Base-by-base conservation (phyloP, 1,284 basidiomycete genomes). In the Psilocybe mexicana region DNA sequence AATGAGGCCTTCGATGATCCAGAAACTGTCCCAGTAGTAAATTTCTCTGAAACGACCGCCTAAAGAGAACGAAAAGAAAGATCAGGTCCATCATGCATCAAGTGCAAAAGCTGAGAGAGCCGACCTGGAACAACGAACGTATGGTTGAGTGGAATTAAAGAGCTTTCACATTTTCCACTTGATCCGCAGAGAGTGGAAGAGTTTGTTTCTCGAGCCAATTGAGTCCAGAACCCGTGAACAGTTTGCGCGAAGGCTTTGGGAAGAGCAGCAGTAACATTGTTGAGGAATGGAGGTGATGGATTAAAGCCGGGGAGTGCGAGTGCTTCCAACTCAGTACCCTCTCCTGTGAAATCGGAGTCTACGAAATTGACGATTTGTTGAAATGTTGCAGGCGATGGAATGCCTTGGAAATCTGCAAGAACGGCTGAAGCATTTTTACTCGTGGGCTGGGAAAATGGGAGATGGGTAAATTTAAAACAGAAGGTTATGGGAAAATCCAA, bases 91-190 rank as follows among this genome's bases (percentile, higher is more conserved):
- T 33, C 10, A 30, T 18, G 38, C 6, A 40, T 40, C 3, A 11
- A 12, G 8, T 33, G 38, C 38, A 4, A 40, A 40, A 40, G 4
- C 14, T 40, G 8, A 5, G 28, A 5, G 4, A n/a, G 73, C 83
- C 55, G 65, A 88, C 90, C 94, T 7, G 95, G 94, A 42, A 97
- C 84, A 23, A 96, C 90, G 68, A 96, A 93, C 0, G 92, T 93
- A 66, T 96, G 82, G 68, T 96, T 96, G 54, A 96, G 78, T 2
- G 93, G 93, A 61, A 97, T 94, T 48, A 97, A 76, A 1, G 88
- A 83, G 69, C 91, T 92, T 68, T 92, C 89, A 69, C 94, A 96
- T 25, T 70, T 64, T 6, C 79, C 79, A 28, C 64, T 69, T 10
- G 59, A 57, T 38, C 81, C 76, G 69, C 94, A 96, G 2, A 94